phyloP scores from a whole-genome alignment of 2,329 filamentous ascomycete species.

The Exophiala viscosa region DNA sequence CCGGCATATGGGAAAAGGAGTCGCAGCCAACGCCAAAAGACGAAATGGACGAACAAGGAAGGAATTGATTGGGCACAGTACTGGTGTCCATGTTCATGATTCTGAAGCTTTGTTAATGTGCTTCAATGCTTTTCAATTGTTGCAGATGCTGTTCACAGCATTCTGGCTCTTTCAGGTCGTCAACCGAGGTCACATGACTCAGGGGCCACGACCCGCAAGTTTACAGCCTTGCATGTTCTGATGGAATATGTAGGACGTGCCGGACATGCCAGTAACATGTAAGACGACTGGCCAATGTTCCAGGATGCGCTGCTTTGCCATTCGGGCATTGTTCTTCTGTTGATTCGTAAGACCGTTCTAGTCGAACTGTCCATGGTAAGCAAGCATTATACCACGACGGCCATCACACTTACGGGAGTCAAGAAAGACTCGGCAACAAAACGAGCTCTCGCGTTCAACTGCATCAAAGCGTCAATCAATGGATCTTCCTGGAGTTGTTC shows the following conservation, averaged over 20 bases:
- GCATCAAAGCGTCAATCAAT: constrained; percentile 32
- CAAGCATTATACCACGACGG: background rate
- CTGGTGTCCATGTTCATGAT: too few species aligned
- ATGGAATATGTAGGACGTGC: too few species aligned
- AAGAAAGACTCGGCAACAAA: constrained; percentile 98
- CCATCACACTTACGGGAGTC: constrained; percentile 66
- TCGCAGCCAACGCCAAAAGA: too few species aligned
- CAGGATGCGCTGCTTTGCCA: too few species aligned
- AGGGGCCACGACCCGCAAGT: too few species aligned
- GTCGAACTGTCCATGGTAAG: constrained; percentile 18
- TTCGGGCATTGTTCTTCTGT: background rate
- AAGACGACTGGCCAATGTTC: too few species aligned
- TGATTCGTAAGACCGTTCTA: background rate
- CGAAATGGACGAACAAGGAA: too few species aligned
- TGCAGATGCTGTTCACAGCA: too few species aligned
- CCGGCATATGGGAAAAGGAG: too few species aligned
- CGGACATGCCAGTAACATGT: too few species aligned
- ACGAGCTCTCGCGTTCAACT: constrained; percentile 94
- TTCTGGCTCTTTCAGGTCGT: background rate
- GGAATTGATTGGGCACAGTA: too few species aligned
- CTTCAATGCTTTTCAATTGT: background rate
- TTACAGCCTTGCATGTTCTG: constrained; percentile 1
- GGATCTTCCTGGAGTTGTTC: background rate
- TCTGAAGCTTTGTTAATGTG: too few species aligned
- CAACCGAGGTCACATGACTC: constrained; percentile 1